Evolutionary conservation across 352 stramenopile species (phyloP).

Genomic region (Pythium utonaiense): DNA sequence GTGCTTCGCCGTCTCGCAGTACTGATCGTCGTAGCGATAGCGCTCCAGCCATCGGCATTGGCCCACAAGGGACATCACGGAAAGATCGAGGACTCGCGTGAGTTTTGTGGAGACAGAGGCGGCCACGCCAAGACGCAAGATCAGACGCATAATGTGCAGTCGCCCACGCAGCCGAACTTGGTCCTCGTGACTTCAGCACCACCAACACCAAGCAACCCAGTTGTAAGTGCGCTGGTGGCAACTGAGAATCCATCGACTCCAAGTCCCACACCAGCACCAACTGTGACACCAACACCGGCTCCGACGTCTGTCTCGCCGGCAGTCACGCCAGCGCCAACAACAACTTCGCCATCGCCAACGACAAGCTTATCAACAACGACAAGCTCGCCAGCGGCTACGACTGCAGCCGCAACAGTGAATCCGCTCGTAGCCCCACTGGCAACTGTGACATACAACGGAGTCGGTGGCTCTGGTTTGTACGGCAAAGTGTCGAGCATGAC

Average conservation of each 20-base stretch:
- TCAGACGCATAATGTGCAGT: background rate
- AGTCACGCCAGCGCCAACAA: background rate
- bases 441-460: constrained; percentile 27
- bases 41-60: background rate
- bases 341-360: background rate
- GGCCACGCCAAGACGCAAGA: background rate
- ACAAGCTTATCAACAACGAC: background rate
- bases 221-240: background rate
- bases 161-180: background rate
- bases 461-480: constrained; percentile 30
- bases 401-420: background rate
- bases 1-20: background rate
- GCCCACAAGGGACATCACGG: background rate
- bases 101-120: background rate
- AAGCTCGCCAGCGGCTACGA: background rate
- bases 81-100: background rate
- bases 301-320: background rate
- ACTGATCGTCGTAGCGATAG: background rate
- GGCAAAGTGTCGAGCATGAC: constrained; percentile 32
- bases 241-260: background rate
- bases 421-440: constrained; percentile 16
- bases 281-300: background rate
- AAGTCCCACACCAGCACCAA: background rate
- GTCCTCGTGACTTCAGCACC: background rate
- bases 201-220: background rate